A percentile compares a stretch with the other conserved stretches of the same genome.
Conservation (phyloP, 2,329 filamentous ascomycete species). For the Talaromyces sp. region DNA sequence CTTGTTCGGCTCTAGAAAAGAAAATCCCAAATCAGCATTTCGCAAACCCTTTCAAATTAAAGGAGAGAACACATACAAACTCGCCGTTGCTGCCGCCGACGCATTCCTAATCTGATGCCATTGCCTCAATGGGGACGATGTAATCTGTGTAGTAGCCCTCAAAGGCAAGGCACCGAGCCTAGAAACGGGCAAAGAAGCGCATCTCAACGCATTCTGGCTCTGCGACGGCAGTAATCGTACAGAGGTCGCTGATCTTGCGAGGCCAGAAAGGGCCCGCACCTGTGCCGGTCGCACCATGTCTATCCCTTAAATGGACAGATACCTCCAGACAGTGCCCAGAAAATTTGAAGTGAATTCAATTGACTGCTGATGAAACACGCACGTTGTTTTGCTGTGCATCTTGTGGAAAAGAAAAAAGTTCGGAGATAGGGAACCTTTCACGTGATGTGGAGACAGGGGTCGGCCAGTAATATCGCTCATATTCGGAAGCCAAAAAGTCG, state of each 20-base stretch:
- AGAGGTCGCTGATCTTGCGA: slow-evolving; percentile 27
- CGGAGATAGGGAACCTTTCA: slow-evolving; percentile 14
- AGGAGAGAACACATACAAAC: not conserved
- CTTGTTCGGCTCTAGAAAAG: slow-evolving; percentile 41
- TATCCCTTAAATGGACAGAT: not conserved
- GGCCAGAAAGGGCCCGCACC: slow-evolving; percentile 33
- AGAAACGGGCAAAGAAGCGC: slow-evolving; percentile 34
- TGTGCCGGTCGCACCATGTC: slow-evolving; percentile 33
- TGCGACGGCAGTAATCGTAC: slow-evolving; percentile 30
- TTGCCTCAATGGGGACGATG: slow-evolving; percentile 24
- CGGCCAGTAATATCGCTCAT: slow-evolving; percentile 6
- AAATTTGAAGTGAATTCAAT: not conserved
- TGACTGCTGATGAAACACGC: not conserved
- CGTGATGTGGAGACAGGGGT: slow-evolving; percentile 15
- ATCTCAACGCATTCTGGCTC: slow-evolving; percentile 35
- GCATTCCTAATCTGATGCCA: slow-evolving; percentile 42
- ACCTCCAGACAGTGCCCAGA: not conserved
- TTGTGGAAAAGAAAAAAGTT: slow-evolving; percentile 12
- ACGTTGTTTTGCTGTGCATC: not conserved
- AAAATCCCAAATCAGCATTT: not conserved
- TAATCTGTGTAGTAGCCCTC: not conserved
- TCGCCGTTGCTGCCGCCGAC: slow-evolving; percentile 41
- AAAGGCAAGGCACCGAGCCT: slow-evolving; percentile 29
- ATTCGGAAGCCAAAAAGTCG: not conserved
- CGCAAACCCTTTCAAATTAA: not conserved